Evolutionary conservation across 2,329 filamentous ascomycete species (phyloP).

Genomic region (Aspergillus sp.): DNA sequence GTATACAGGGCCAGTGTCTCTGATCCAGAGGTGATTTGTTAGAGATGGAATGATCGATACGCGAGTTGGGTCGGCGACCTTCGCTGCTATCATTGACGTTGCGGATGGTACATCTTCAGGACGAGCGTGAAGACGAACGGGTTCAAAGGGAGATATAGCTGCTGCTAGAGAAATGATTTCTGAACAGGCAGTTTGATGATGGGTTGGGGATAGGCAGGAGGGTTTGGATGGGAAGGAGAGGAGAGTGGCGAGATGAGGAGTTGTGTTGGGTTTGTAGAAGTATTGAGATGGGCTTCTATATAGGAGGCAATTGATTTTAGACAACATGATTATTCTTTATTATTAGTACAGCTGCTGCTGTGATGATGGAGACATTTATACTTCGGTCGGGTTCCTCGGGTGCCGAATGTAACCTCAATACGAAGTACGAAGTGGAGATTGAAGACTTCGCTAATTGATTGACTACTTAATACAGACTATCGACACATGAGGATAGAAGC

Average conservation of each 20-base stretch:
- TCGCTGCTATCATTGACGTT: constrained; percentile 5
- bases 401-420: too few species aligned
- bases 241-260: constrained; percentile 6
- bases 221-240: constrained; percentile 6
- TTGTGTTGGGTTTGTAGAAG: constrained; percentile 7
- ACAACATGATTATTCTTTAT: too few species aligned
- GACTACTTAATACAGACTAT: too few species aligned
- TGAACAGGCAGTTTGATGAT: constrained; percentile 5
- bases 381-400: too few species aligned
- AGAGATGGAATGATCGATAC: constrained; percentile 11
- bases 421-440: too few species aligned
- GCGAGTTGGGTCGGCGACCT: constrained; percentile 2
- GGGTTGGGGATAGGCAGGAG: constrained; percentile 1
- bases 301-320: too few species aligned
- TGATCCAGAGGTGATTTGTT: constrained; percentile 17
- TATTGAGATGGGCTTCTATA: background rate
- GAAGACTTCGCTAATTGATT: too few species aligned
- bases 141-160: constrained; percentile 17
- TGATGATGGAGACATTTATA: too few species aligned
- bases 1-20: constrained; percentile 18
- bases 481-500: too few species aligned
- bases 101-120: constrained; percentile 13
- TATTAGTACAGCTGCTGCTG: too few species aligned
- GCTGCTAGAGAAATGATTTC: constrained; percentile 13
- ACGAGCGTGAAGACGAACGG: constrained; percentile 14